These are phyloP conservation scores for Sungouiozyma ichnusensis DNA, from an alignment of 805 yeast species.

Conservation along the genomic window DNA sequence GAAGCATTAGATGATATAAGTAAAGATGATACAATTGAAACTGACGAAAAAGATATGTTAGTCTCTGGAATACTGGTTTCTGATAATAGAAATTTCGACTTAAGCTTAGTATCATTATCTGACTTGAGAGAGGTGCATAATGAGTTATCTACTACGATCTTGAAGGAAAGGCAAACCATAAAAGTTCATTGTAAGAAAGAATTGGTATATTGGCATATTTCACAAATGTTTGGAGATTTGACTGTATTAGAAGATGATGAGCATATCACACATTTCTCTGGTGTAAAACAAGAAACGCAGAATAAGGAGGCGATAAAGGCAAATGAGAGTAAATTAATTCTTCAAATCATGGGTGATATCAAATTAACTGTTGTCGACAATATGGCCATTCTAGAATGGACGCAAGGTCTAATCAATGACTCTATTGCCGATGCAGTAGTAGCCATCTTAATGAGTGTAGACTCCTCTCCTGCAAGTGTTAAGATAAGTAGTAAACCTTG, in stretches of 20 bases:
- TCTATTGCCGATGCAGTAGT: constrained; percentile 89
- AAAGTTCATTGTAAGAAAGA: constrained; percentile 73
- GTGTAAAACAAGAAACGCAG: constrained; percentile 30
- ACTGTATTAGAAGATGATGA: constrained; percentile 51
- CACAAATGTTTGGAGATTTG: constrained; percentile 89
- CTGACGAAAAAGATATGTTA: constrained; percentile 22
- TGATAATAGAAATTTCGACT: constrained; percentile 65
- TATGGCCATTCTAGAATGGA: constrained; percentile 74
- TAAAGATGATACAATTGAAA: not conserved
- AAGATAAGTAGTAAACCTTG: constrained; percentile 64
- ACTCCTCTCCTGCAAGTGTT: constrained; percentile 90
- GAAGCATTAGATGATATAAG: constrained; percentile 1
- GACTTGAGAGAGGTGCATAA: constrained; percentile 80
- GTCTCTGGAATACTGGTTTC: constrained; percentile 84
- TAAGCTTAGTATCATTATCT: constrained; percentile 69
- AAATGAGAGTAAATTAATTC: constrained; percentile 33
- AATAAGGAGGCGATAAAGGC: constrained; percentile 3
- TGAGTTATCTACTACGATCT: constrained; percentile 72
- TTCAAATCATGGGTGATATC: constrained; percentile 56
- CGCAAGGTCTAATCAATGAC: constrained; percentile 79
- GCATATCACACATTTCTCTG: constrained; percentile 18
- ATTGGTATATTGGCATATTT: constrained; percentile 76
- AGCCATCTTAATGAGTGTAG: constrained; percentile 84
- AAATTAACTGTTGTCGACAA: constrained; percentile 38
- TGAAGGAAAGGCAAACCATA: constrained; percentile 72